phyloP scores from a whole-genome alignment of 805 yeast genomes.

The Sugiyamaella smithiae region DNA sequence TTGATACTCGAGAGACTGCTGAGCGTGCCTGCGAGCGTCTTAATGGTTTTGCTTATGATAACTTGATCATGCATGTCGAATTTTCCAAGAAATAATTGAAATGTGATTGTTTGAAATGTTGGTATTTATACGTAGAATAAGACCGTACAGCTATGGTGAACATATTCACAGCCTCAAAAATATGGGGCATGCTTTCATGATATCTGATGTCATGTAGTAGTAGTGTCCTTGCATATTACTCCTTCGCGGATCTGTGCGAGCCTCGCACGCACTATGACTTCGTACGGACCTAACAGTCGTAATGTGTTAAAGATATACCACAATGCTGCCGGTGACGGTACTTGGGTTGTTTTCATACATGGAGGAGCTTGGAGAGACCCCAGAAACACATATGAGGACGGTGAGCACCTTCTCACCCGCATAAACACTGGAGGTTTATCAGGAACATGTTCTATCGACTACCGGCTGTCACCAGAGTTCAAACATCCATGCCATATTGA shows the following conservation, averaged over 20 bases:
- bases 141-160: no score
- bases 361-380: slow-evolving; percentile 91
- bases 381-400: slow-evolving; percentile 56
- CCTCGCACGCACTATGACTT: no score
- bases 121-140: not conserved
- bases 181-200: no score
- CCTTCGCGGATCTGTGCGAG: no score
- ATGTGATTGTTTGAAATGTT: not conserved
- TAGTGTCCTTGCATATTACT: no score
- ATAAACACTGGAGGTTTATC: slow-evolving; percentile 18
- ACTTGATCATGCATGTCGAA: slow-evolving; percentile 62
- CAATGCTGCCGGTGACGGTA: not conserved
- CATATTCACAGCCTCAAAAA: no score
- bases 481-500: slow-evolving; percentile 59
- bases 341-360: slow-evolving; percentile 57
- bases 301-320: not conserved
- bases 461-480: slow-evolving; percentile 61
- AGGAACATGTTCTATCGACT: slow-evolving; percentile 49
- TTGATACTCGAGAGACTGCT: slow-evolving; percentile 58
- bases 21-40: slow-evolving; percentile 70
- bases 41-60: slow-evolving; percentile 91
- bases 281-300: not conserved
- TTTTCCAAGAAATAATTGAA: slow-evolving; percentile 34
- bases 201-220: no score
- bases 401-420: slow-evolving; percentile 34